Conservation (phyloP, 192 early-diverging fungal species). For the Gonapodya prolifera region DNA sequence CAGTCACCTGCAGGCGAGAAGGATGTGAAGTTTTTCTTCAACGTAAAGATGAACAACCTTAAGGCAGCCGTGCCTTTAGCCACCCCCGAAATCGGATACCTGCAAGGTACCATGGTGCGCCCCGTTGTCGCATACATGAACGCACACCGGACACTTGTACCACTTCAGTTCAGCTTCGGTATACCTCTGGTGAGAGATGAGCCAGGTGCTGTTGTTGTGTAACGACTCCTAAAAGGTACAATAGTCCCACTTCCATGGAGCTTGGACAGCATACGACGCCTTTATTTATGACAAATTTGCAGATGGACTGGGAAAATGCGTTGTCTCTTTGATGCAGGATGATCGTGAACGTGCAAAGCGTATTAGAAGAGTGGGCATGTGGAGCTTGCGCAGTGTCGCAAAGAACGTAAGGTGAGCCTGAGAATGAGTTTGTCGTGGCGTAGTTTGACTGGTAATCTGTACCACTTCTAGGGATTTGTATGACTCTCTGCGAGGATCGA, state of each 20-base stretch:
- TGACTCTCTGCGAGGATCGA: not conserved
- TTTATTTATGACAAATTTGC: slow-evolving; percentile 58
- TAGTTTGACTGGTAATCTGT: not conserved
- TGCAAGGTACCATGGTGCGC: slow-evolving; percentile 73
- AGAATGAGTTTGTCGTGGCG: not conserved
- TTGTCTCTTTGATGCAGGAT: slow-evolving; percentile 63
- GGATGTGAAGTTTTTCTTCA: slow-evolving; percentile 53
- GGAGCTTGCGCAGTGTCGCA: slow-evolving; percentile 69
- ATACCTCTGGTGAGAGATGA: slow-evolving; percentile 45
- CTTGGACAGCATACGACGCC: slow-evolving; percentile 79
- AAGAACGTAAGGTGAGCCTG: not conserved
- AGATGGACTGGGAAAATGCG: slow-evolving; percentile 69
- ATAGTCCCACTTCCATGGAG: slow-evolving; percentile 5
- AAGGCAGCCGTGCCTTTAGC: slow-evolving; percentile 76
- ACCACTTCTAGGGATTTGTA: not conserved
- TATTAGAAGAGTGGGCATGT: slow-evolving; percentile 78
- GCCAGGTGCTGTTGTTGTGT: not conserved
- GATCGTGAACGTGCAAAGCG: slow-evolving; percentile 68
- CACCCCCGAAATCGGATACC: slow-evolving; percentile 55
- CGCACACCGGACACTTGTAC: slow-evolving; percentile 71
- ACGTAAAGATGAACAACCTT: slow-evolving; percentile 78
- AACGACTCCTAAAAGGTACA: not conserved
- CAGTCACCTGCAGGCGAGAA: slow-evolving; percentile 11
- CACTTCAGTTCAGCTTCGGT: slow-evolving; percentile 66
- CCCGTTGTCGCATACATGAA: slow-evolving; percentile 94